A percentile compares a stretch with the other conserved stretches of the same genome.
Conservation (phyloP, 2,329 filamentous ascomycete genomes). For the Celoporthe dispersa region DNA sequence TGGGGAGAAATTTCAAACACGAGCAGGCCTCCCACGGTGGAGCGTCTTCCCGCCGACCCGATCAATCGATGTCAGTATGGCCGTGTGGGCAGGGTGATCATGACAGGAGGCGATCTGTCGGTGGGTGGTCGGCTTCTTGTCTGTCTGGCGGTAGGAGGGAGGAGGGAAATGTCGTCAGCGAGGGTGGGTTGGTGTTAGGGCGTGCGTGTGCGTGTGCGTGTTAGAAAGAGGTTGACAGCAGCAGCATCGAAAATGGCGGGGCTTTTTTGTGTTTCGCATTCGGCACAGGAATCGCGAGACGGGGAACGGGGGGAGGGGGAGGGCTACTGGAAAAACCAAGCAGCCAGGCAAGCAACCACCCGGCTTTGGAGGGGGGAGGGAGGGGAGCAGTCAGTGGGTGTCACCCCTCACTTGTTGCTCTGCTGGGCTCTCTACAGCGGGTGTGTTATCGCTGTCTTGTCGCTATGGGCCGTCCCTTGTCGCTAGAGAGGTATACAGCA, state of each 20-base stretch:
- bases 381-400: not conserved
- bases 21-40: not conserved
- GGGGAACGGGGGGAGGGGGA: not conserved
- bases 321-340: too few relatives aligned
- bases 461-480: not conserved
- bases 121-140: not conserved
- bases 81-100: not conserved
- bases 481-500: not conserved
- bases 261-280: slow-evolving; percentile 40
- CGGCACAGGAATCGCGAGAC: slow-evolving; percentile 13
- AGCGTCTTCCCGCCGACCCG: not conserved
- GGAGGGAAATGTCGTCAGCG: slow-evolving; percentile 22
- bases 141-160: slow-evolving; percentile 13
- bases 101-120: not conserved
- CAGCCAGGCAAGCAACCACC: too few relatives aligned
- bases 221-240: not conserved
- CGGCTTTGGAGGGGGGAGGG: not conserved
- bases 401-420: not conserved
- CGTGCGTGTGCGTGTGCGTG: not conserved
- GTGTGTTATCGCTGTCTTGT: slow-evolving; percentile 5
- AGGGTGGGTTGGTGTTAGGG: not conserved
- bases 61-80: not conserved
- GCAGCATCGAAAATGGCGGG: slow-evolving; percentile 35
- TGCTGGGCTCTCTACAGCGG: not conserved
- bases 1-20: not conserved